Percentiles rank a stretch among this genome's conserved stretches.
Conservation (phyloP, 2,329 filamentous ascomycete genomes). For the Purpureocillium takamizusanense region DNA sequence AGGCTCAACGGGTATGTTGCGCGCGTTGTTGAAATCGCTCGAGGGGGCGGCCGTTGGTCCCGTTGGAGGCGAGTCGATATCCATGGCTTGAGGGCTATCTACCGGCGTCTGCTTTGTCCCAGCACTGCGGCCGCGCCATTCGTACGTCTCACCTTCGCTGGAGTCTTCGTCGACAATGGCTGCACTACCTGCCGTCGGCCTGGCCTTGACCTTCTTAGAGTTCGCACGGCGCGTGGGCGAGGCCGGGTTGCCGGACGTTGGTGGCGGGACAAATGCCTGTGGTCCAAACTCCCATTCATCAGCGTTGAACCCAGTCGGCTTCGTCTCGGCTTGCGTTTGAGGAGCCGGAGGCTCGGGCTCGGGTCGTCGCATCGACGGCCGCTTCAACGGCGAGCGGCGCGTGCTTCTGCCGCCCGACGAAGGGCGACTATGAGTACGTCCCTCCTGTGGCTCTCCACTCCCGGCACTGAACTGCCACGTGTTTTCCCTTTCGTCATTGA, state of each 20-base stretch:
- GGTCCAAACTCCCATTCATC: conserved; percentile 48
- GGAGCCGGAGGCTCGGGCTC: conserved; percentile 14
- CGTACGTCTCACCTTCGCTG: conserved; percentile 30
- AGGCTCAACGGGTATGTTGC: conserved; percentile 50
- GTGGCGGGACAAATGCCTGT: conserved; percentile 43
- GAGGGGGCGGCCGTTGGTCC: conserved; percentile 14
- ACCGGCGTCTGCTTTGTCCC: conserved; percentile 17
- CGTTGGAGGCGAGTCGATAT: conserved; percentile 47
- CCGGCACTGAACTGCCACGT: conserved; percentile 46
- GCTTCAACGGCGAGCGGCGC: conserved; percentile 29
- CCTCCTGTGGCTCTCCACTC: conserved; percentile 17
- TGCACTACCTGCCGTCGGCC: conserved; percentile 35
- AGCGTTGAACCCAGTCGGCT: conserved; percentile 35
- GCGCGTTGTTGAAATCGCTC: conserved; percentile 19
- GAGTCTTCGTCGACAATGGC: conserved; percentile 39
- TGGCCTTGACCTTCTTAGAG: conserved; percentile 53
- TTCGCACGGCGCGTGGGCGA: conserved; percentile 39
- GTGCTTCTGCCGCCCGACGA: conserved; percentile 28
- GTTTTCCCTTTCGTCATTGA: conserved; percentile 34
- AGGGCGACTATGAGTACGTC: conserved; percentile 19
- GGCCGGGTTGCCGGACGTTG: conserved; percentile 24
- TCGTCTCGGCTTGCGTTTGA: conserved; percentile 11
- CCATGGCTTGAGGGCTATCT: conserved; percentile 52
- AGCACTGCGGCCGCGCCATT: conserved; percentile 24
- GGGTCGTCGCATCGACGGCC: conserved; percentile 10